Evolutionary conservation across 2,329 filamentous ascomycete genomes (phyloP).

Genomic region (Fusarium neocosmosporiellum): DNA sequence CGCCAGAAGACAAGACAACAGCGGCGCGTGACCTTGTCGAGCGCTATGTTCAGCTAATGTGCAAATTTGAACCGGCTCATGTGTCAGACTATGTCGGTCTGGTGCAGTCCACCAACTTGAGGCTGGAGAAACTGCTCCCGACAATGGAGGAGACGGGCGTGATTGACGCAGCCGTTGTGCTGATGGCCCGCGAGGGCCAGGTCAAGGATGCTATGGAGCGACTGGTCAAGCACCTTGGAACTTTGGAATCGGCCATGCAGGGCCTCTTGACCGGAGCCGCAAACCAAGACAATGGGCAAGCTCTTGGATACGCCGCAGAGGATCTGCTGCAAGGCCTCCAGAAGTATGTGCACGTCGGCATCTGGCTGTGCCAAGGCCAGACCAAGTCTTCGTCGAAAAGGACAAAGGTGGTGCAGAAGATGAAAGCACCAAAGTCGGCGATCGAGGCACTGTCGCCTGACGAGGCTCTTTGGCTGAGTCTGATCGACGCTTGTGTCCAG

Average conservation of each 20-base stretch:
- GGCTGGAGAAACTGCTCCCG: constrained; percentile 83
- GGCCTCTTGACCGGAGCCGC: constrained; percentile 75
- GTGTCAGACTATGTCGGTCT: constrained; percentile 87
- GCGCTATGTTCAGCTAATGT: constrained; percentile 91
- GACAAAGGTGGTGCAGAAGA: constrained; percentile 61
- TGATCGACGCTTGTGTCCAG: constrained; percentile 70
- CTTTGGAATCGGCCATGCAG: constrained; percentile 80
- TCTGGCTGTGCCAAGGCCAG: constrained; percentile 94
- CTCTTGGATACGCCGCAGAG: constrained; percentile 72
- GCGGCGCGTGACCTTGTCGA: constrained; percentile 75
- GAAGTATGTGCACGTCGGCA: constrained; percentile 92
- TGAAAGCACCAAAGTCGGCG: constrained; percentile 59
- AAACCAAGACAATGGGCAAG: constrained; percentile 62
- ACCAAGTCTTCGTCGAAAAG: constrained; percentile 68
- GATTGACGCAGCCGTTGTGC: constrained; percentile 90
- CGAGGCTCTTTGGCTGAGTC: constrained; percentile 69
- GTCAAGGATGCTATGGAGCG: constrained; percentile 85
- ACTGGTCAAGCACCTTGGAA: constrained; percentile 82
- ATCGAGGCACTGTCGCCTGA: constrained; percentile 61
- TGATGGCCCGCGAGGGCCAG: constrained; percentile 90
- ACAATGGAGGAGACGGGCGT: constrained; percentile 90
- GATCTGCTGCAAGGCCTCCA: constrained; percentile 82
- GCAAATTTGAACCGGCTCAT: constrained; percentile 81
- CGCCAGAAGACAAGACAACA: constrained; percentile 46
- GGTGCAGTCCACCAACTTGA: constrained; percentile 81